Conservation (phyloP, 306 rosid species). For the Betula pendula region DNA sequence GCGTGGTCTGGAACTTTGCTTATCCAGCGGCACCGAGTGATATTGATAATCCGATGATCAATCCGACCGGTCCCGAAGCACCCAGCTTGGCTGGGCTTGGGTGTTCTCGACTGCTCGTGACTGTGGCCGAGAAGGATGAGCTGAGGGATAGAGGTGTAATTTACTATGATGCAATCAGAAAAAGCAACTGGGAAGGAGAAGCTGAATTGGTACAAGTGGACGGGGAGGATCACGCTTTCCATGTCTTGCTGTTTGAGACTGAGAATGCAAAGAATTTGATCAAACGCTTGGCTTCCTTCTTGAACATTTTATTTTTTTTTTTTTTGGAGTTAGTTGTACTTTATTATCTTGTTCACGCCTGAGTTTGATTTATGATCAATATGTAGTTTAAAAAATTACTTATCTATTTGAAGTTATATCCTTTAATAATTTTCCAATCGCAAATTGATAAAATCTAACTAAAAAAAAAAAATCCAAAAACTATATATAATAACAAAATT, state of each 20-base stretch:
- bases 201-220: conserved; percentile 31
- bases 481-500: too few relatives aligned
- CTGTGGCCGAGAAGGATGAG: conserved; percentile 24
- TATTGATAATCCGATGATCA: conserved; percentile 38
- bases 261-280: conserved; percentile 8
- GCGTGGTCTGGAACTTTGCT: conserved; percentile 32
- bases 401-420: too few relatives aligned
- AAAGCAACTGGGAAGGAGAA: conserved; percentile 48
- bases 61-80: conserved; percentile 37
- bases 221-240: conserved; percentile 40
- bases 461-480: too few relatives aligned
- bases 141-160: conserved; percentile 39
- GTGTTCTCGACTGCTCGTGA: conserved; percentile 35
- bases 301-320: conserved; percentile 5
- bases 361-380: neutral
- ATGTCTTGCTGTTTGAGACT: conserved; percentile 7
- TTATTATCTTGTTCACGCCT: neutral
- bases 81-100: conserved; percentile 41
- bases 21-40: conserved; percentile 40
- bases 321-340: neutral
- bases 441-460: too few relatives aligned
- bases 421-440: too few relatives aligned
- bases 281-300: conserved; percentile 39
- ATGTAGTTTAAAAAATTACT: too few relatives aligned
- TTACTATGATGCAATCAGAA: conserved; percentile 30